phyloP scores from a whole-genome alignment of 176 grass and related monocot species.

The Tillandsia fasciculata region DNA sequence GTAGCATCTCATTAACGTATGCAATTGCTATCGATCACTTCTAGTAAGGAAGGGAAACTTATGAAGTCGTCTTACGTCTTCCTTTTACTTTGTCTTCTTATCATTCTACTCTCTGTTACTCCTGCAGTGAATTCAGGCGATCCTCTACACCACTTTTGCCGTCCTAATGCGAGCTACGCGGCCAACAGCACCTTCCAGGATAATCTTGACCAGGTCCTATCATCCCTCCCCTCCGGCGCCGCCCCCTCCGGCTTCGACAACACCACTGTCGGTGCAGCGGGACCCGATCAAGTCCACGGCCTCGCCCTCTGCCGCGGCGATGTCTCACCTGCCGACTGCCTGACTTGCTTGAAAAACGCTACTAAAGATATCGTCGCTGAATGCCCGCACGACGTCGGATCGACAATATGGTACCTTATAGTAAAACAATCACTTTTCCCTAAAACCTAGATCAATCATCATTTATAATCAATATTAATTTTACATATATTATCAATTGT shows the following conservation, averaged over 20 bases:
- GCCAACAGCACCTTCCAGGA: slow-evolving; percentile 26
- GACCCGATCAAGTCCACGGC: slow-evolving; percentile 23
- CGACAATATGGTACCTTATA: not conserved
- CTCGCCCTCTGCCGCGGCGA: slow-evolving; percentile 51
- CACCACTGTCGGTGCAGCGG: slow-evolving; percentile 13
- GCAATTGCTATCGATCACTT: too few species aligned
- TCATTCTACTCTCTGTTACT: not conserved
- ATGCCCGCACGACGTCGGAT: slow-evolving; percentile 22
- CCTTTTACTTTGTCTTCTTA: not conserved
- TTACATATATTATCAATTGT: too few species aligned
- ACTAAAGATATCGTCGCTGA: not conserved
- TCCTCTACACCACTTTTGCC: not conserved
- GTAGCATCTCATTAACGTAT: too few species aligned
- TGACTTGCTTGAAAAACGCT: slow-evolving; percentile 9
- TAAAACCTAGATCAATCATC: too few species aligned
- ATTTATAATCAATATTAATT: too few species aligned
- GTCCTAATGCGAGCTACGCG: slow-evolving; percentile 27
- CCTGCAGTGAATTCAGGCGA: not conserved
- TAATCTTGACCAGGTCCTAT: slow-evolving; percentile 33
- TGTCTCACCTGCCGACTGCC: slow-evolving; percentile 6
- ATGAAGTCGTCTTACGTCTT: not conserved
- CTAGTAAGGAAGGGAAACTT: too few species aligned
- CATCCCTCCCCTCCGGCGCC: slow-evolving; percentile 16
- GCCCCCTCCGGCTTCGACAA: slow-evolving; percentile 20
- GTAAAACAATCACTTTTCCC: too few species aligned